phyloP scores from a whole-genome alignment of 345 rosid species.

The Brassica nigra region DNA sequence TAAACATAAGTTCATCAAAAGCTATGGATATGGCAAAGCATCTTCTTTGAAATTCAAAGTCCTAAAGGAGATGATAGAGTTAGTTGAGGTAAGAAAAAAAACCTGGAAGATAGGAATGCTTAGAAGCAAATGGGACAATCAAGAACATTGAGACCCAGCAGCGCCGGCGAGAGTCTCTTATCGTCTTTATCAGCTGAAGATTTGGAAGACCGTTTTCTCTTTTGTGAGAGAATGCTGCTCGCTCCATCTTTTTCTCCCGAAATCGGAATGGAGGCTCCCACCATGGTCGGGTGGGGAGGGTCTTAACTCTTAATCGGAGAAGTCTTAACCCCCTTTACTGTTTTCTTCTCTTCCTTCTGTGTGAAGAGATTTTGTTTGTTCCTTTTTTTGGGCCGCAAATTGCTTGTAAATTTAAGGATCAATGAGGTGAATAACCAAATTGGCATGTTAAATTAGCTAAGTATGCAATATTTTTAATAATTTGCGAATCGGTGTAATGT shows the following conservation, averaged over 20 bases:
- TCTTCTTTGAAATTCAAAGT: too few species aligned
- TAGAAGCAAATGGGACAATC: slow-evolving; percentile 25
- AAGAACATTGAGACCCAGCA: not conserved
- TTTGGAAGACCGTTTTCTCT: not conserved
- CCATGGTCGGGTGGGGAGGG: not conserved
- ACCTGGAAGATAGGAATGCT: slow-evolving; percentile 14
- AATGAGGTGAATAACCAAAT: too few species aligned
- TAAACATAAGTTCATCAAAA: not conserved
- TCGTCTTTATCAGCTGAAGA: not conserved
- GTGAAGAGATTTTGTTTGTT: too few species aligned
- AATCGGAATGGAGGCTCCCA: not conserved
- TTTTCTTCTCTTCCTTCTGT: too few species aligned
- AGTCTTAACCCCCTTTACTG: not conserved
- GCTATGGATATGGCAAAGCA: not conserved
- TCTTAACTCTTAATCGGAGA: not conserved
- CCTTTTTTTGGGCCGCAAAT: too few species aligned
- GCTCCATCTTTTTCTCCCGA: not conserved
- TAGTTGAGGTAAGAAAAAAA: not conserved
- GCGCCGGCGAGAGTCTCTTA: not conserved
- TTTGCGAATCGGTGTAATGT: too few species aligned
- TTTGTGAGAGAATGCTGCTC: not conserved
- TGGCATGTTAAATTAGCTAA: too few species aligned
- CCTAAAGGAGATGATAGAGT: not conserved
- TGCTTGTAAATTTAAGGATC: too few species aligned
- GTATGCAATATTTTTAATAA: too few species aligned